A percentile compares a stretch with the other conserved stretches of the same genome.
These are phyloP conservation scores for Botrytis hyacinthi DNA, from an alignment of 2,329 filamentous ascomycete species.

Conservation along the genomic window DNA sequence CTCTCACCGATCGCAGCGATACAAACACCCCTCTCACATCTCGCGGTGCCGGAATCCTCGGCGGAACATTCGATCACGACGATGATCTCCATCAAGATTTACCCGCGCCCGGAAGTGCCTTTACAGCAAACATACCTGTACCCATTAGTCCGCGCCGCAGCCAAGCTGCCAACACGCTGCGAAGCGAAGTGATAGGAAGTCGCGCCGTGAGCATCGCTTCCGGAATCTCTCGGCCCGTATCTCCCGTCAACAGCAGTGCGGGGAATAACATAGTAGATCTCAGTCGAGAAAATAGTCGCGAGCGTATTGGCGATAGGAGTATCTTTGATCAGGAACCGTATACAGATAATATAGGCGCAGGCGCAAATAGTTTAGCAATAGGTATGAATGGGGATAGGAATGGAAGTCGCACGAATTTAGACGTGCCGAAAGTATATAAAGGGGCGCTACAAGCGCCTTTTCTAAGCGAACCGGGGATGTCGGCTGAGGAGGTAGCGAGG, in stretches of 20 bases:
- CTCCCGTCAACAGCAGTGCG: neutral
- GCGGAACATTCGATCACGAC: neutral
- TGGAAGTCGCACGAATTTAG: neutral
- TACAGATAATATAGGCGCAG: neutral
- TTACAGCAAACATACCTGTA: constrained; percentile 6
- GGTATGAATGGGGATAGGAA: neutral
- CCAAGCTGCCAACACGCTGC: neutral
- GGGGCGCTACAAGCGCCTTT: constrained; percentile 22
- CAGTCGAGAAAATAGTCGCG: constrained; percentile 1
- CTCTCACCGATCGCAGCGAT: neutral
- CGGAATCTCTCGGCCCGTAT: neutral
- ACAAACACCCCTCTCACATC: constrained; percentile 16
- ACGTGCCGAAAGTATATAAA: constrained; percentile 1
- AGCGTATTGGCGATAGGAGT: neutral
- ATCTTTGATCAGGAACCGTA: constrained; percentile 7
- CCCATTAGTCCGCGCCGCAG: neutral
- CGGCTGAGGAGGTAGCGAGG: constrained; percentile 31
- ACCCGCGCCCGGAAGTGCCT: constrained; percentile 7
- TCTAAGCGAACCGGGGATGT: constrained; percentile 32
- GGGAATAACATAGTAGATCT: neutral
- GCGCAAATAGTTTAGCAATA: neutral
- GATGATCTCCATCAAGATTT: neutral
- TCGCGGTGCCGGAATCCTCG: neutral
- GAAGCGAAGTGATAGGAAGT: neutral
- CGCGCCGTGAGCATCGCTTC: neutral